Evolutionary conservation across 306 rosid genomes (phyloP).

Genomic region (Luffa acutangula): DNA sequence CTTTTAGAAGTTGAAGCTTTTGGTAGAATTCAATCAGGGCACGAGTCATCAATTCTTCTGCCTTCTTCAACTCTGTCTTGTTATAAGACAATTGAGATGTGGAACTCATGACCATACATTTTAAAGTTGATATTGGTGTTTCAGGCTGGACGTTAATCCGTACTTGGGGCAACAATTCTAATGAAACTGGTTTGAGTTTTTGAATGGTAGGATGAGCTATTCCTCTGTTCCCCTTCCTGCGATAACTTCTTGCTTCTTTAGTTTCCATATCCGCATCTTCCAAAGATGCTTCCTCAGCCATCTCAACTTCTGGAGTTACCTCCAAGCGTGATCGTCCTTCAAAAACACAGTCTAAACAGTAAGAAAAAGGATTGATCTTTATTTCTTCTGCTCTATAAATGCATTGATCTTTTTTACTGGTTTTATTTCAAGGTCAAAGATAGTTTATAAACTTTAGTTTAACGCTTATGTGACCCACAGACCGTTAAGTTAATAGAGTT

Average conservation of each 20-base stretch:
- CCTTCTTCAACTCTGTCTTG: slow-evolving; percentile 41
- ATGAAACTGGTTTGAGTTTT: slow-evolving; percentile 28
- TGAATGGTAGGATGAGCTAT: neutral
- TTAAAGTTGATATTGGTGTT: slow-evolving; percentile 44
- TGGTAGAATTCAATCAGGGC: slow-evolving; percentile 51
- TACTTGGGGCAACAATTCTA: slow-evolving; percentile 40
- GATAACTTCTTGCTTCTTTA: slow-evolving; percentile 10
- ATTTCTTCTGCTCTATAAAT: neutral
- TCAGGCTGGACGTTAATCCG: slow-evolving; percentile 43
- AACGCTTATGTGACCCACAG: too few species aligned
- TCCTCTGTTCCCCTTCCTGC: neutral
- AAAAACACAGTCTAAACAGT: neutral
- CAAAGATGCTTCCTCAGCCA: slow-evolving; percentile 22
- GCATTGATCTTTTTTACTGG: neutral
- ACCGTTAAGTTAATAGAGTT: too few species aligned
- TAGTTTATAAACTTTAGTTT: neutral
- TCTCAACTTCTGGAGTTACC: slow-evolving; percentile 38
- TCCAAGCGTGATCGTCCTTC: slow-evolving; percentile 14
- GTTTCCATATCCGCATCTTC: slow-evolving; percentile 19
- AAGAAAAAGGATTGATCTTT: neutral
- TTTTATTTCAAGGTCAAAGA: neutral
- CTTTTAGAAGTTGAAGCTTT: slow-evolving; percentile 50
- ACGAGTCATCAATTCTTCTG: slow-evolving; percentile 33
- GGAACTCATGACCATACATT: slow-evolving; percentile 28
- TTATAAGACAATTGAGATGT: slow-evolving; percentile 29